These are phyloP conservation scores for Kitagawia praeruptora DNA, from an alignment of 129 eudicot genomes.

Conservation along the genomic window DNA sequence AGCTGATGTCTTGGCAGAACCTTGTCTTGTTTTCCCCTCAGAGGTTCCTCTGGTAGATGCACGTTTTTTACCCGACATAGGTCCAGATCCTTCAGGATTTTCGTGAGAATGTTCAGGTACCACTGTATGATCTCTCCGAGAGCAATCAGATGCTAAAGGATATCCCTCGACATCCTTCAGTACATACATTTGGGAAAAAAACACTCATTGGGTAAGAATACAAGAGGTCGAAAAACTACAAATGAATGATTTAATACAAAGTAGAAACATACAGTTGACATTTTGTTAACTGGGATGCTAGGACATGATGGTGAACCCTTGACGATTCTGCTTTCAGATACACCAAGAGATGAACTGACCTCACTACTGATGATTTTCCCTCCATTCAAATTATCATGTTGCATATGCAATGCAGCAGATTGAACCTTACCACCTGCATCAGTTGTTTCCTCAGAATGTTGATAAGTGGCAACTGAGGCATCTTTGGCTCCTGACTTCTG, in stretches of 20 bases:
- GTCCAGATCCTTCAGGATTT: slow-evolving; percentile 29
- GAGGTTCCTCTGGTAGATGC: slow-evolving; percentile 39
- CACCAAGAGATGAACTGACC: slow-evolving; percentile 35
- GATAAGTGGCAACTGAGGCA: slow-evolving; percentile 15
- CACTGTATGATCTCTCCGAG: slow-evolving; percentile 23
- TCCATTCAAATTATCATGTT: slow-evolving; percentile 26
- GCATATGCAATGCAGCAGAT: slow-evolving; percentile 13
- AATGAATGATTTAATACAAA: neutral
- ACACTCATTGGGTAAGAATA: neutral
- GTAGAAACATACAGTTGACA: slow-evolving; percentile 19
- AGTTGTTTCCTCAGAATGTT: slow-evolving; percentile 9
- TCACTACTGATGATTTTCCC: slow-evolving; percentile 54
- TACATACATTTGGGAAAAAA: neutral
- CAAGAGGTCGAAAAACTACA: neutral
- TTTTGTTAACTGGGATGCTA: slow-evolving; percentile 25
- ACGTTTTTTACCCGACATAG: slow-evolving; percentile 16
- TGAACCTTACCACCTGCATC: slow-evolving; percentile 10
- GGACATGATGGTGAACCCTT: slow-evolving; percentile 35
- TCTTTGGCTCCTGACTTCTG: slow-evolving; percentile 22
- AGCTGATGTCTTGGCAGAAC: slow-evolving; percentile 33
- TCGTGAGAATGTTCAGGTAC: slow-evolving; percentile 21
- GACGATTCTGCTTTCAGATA: slow-evolving; percentile 33
- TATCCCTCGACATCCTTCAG: slow-evolving; percentile 38
- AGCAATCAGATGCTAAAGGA: slow-evolving; percentile 26
- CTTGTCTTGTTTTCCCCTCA: slow-evolving; percentile 65